phyloP scores from a whole-genome alignment of 1,139 yeast genomes.

The Candida sp. region DNA sequence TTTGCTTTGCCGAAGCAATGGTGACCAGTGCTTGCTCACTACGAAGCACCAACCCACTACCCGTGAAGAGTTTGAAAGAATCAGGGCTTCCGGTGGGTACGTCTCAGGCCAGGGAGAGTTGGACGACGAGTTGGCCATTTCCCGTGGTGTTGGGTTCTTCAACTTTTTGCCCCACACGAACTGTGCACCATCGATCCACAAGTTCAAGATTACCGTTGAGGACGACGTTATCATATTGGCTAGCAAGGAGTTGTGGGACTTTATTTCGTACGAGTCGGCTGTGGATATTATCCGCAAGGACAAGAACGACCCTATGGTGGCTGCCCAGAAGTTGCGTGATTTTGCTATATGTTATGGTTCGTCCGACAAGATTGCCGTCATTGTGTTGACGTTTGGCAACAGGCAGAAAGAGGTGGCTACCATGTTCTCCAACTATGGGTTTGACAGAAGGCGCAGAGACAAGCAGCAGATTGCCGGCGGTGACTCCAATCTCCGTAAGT shows the following conservation, averaged over 20 bases:
- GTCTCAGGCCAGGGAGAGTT: constrained; percentile 86
- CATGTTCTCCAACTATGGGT: constrained; percentile 4
- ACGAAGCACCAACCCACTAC: constrained; percentile 86
- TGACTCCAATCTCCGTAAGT: constrained; percentile 79
- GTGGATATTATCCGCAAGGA: constrained; percentile 90
- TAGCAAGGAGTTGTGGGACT: constrained; percentile 85
- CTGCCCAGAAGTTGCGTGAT: constrained; percentile 94
- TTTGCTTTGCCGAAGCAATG: constrained; percentile 77
- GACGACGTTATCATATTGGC: constrained; percentile 92
- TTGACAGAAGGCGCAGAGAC: constrained; percentile 57
- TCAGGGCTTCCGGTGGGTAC: constrained; percentile 90
- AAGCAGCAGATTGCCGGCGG: constrained; percentile 57
- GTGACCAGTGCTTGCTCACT: constrained; percentile 76
- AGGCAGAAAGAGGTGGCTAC: constrained; percentile 33
- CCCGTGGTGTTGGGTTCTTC: constrained; percentile 93
- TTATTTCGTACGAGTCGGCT: constrained; percentile 80
- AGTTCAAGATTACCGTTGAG: constrained; percentile 62
- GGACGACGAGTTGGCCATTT: constrained; percentile 81
- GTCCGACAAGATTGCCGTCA: constrained; percentile 79
- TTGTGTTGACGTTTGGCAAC: constrained; percentile 71
- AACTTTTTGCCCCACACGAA: constrained; percentile 87
- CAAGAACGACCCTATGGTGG: constrained; percentile 83
- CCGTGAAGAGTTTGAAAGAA: constrained; percentile 81
- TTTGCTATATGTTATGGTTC: constrained; percentile 95
- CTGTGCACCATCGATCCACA: constrained; percentile 82